These are phyloP conservation scores for Ailanthus altissimus DNA, from an alignment of 345 rosid species.

Conservation along the genomic window DNA sequence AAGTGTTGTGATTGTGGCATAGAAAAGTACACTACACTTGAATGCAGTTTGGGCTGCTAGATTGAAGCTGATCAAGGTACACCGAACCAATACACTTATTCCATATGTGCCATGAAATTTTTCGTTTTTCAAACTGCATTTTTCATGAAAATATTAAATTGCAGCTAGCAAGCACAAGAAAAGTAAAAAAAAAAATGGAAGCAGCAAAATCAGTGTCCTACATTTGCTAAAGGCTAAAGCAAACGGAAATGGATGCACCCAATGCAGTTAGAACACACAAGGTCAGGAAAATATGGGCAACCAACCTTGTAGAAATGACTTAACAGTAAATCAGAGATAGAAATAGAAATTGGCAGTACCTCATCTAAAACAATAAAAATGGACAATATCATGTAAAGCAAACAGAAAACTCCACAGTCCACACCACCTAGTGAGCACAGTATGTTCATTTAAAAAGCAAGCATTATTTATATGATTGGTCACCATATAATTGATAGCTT, in stretches of 20 bases:
- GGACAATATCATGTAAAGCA: not conserved
- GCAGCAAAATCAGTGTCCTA: constrained; percentile 4
- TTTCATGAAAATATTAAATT: not conserved
- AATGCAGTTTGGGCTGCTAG: not conserved
- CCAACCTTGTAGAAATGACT: not conserved
- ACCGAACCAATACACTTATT: not conserved
- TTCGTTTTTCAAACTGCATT: not conserved
- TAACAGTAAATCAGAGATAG: not conserved
- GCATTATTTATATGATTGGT: not conserved
- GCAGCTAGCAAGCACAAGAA: not conserved
- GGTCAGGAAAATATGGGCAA: not conserved
- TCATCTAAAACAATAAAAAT: too few species aligned
- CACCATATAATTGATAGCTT: not conserved
- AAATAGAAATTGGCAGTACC: too few species aligned
- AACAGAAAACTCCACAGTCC: not conserved
- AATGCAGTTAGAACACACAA: not conserved
- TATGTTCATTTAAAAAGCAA: not conserved
- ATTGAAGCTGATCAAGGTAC: not conserved
- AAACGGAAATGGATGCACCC: not conserved
- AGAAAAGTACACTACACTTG: not conserved
- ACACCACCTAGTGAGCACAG: not conserved
- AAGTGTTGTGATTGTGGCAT: not conserved
- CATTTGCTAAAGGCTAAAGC: not conserved
- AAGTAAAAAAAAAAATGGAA: not conserved
- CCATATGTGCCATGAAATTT: not conserved